Base-by-base conservation (phyloP, 805 yeast genomes). In the Hyphopichia homilentoma region DNA sequence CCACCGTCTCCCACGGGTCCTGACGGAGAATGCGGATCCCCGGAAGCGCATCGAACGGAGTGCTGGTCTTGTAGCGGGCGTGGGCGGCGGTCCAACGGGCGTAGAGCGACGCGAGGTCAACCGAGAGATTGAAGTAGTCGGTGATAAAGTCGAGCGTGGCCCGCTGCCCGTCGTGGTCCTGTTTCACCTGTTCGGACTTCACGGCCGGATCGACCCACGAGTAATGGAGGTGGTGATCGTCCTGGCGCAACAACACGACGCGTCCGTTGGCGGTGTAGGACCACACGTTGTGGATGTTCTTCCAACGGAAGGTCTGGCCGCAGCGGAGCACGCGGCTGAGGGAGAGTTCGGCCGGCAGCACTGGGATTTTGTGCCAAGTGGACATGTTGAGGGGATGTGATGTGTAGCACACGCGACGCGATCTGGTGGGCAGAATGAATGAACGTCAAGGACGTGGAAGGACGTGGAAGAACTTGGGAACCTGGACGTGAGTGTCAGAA, bases 1-100 rank as follows among this genome's bases (percentile, higher is more conserved):
- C 63, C 27, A 88, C 64, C 26, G 90, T 87, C 45, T 93, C 98
- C 97, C 97, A 93, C 0, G 98, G 97, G 43, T 90, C 96, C 55
- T 93, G 97, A 22, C 89, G 70, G 17, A 93, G 68, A 41, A 90
- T 86, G 19, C 98, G 63, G 13, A 90, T 79, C 0, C 97, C 97
- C 4, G 65, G 65, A 34, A 77, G 77, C 19, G 47, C 33, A 4
- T 42, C 35, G 40, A 66, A 66, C 2, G 69, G 65, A 3, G 64
- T 47, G 13, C 30, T 40, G 50, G 23, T 54, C 28, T 52, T 53
- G 47, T 79, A 81, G 56, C 13, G 63, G 30, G 35, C 31, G 51
- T 87, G 94, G 13, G 58, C 68, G 1, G 41, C 35, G 2, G 68
- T 43, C 96, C 97, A 89, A 13, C 71, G 64, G 1, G 48, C 37